Base-by-base conservation (phyloP, 768 basidiomycete species). In the Cubamyces sp. region DNA sequence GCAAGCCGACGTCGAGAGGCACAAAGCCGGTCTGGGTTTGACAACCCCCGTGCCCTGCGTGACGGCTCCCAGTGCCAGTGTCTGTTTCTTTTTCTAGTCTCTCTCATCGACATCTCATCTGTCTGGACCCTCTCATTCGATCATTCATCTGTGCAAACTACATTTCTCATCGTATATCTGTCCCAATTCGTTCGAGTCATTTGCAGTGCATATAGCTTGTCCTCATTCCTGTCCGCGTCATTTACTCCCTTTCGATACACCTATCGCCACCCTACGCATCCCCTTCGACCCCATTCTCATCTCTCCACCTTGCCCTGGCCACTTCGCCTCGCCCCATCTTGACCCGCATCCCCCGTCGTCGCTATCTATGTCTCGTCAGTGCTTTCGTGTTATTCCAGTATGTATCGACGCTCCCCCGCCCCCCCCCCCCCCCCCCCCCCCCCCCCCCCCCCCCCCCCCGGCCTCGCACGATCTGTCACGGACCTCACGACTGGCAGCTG, bases 1-100 rank as follows among this genome's bases (percentile, higher is more conserved):
- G 82, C 40, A 90, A 84, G 55, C 67, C 68, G 15, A 64, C 54
- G 34, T 28, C 53, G 30, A 45, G 64, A 23, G 26, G 43, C 45
- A 39, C 57, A 25, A 64, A 55, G 61, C 61, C 61, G n/a, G 45
- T 57, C 12, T 66, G 65, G 61, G 59, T 56, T 28, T 53, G 43
- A 51, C 23, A 41, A 41, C 25, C 55, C 48, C 46, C 12, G n/a
- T 26, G n/a, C 47, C 34, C 19, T n/a, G 40, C 42, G 6, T 47
- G 19, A 6, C 45, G 6, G 18, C 11, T 6, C 11, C 3, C 19
- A 6, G 18, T 21, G 7, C n/a, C 23, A 45, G 23, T 54, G 5
- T 42, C 23, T 30, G 18, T 25, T 25, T 40, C 15, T 47, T 30
- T 25, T 47, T 26, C 19, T 15, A 15, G 51, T 18, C 30, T 11